Conservation (phyloP, 345 rosid genomes). For the Lepidium didymum region DNA sequence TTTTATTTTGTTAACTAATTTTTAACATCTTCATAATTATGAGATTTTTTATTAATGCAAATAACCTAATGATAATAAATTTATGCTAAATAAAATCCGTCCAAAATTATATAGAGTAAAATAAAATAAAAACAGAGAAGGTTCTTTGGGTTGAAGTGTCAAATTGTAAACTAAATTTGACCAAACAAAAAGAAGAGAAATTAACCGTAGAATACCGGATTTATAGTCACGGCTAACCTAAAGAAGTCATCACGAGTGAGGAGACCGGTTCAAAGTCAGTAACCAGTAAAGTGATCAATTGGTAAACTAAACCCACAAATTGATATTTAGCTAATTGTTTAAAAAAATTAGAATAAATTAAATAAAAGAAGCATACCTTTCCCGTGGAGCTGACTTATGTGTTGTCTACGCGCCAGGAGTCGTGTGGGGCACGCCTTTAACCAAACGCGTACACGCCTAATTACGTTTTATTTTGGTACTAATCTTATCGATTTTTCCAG, state of each 20-base stretch:
- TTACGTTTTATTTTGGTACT: conserved; percentile 7
- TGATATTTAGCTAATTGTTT: not conserved
- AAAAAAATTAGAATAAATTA: not conserved
- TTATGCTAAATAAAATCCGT: not conserved
- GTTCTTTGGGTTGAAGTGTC: not conserved
- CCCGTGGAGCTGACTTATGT: conserved; percentile 31
- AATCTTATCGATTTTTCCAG: conserved; percentile 2
- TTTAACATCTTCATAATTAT: not conserved
- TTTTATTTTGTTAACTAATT: not conserved
- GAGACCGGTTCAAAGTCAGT: conserved; percentile 34
- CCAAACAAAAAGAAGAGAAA: not conserved
- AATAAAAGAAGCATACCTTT: conserved; percentile 18
- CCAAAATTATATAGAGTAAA: not conserved
- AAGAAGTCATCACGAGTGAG: conserved; percentile 11
- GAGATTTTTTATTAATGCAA: not conserved
- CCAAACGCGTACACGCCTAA: conserved; percentile 33
- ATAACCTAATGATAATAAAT: not conserved
- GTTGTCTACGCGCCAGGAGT: conserved; percentile 31
- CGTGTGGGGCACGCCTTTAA: conserved; percentile 32
- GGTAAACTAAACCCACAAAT: conserved; percentile 19
- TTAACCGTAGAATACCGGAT: conserved; percentile 5
- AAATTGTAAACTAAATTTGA: conserved; percentile 21
- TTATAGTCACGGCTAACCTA: conserved; percentile 20
- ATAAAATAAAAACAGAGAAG: not conserved
- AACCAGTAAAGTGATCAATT: conserved; percentile 18